phyloP scores from a whole-genome alignment of 2,329 filamentous ascomycete genomes.

The Chalara sp. region DNA sequence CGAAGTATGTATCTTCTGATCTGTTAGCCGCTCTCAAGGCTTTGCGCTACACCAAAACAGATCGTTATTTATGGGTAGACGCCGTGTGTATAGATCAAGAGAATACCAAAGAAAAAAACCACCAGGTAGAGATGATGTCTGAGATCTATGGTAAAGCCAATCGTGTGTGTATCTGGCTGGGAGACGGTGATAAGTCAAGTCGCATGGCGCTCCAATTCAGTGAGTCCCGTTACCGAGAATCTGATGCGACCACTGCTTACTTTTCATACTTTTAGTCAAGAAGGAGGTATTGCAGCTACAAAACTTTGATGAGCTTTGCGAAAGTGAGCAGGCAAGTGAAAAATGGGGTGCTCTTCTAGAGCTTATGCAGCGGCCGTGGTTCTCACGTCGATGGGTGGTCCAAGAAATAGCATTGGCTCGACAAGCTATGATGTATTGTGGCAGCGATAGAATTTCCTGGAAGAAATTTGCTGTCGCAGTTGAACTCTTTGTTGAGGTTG shows the following conservation, averaged over 20 bases:
- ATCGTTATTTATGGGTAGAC: constrained; percentile 29
- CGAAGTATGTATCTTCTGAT: too few species aligned
- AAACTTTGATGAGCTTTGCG: constrained; percentile 26
- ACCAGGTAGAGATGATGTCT: constrained; percentile 31
- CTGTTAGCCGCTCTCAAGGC: too few species aligned
- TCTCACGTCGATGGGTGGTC: constrained; percentile 31
- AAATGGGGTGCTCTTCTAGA: constrained; percentile 28
- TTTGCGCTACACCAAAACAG: neutral
- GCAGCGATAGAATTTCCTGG: constrained; percentile 27
- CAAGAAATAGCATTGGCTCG: constrained; percentile 32
- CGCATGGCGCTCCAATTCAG: constrained; percentile 26
- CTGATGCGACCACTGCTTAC: too few species aligned
- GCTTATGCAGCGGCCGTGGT: constrained; percentile 31
- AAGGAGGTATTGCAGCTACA: constrained; percentile 25
- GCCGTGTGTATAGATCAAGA: constrained; percentile 29
- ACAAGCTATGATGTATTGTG: constrained; percentile 29
- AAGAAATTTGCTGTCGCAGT: constrained; percentile 31
- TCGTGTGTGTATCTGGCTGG: constrained; percentile 22
- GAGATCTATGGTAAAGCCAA: constrained; percentile 27
- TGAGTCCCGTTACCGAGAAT: too few species aligned
- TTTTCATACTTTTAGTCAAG: constrained; percentile 7
- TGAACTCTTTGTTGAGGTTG: constrained; percentile 32
- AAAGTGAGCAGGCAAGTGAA: constrained; percentile 11
- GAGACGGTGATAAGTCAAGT: constrained; percentile 22
- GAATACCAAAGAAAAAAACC: constrained; percentile 24